These are phyloP conservation scores for Paecilomyces variotii DNA, from an alignment of 2,329 filamentous ascomycete species.

Conservation along the genomic window DNA sequence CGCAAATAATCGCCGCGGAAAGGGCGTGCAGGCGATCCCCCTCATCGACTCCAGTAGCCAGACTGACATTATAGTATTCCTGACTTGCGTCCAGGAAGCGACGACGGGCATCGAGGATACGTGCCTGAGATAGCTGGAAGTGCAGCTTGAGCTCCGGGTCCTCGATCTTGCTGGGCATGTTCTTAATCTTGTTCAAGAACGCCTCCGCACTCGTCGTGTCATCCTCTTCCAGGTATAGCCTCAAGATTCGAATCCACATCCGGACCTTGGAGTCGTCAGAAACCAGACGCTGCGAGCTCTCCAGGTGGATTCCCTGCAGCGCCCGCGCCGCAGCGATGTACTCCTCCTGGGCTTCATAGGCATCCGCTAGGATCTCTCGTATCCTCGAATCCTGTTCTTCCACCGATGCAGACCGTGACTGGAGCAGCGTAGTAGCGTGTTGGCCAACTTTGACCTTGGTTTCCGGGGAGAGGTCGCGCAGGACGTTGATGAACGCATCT, in stretches of 20 bases:
- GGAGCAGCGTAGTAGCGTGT: conserved; percentile 61
- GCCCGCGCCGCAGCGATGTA: conserved; percentile 68
- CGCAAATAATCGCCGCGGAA: conserved; percentile 80
- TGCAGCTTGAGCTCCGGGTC: conserved; percentile 69
- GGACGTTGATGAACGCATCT: conserved; percentile 56
- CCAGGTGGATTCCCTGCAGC: conserved; percentile 77
- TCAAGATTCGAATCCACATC: conserved; percentile 88
- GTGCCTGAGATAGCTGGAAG: conserved; percentile 85
- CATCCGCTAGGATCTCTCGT: conserved; percentile 72
- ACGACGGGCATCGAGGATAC: conserved; percentile 84
- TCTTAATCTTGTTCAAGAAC: conserved; percentile 92
- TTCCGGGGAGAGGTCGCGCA: conserved; percentile 48
- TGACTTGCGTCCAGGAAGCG: conserved; percentile 81
- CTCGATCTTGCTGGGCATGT: conserved; percentile 68
- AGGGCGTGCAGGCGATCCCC: conserved; percentile 79
- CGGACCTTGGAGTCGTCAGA: conserved; percentile 72
- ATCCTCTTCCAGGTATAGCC: conserved; percentile 89
- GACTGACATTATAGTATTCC: conserved; percentile 81
- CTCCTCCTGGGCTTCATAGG: conserved; percentile 75
- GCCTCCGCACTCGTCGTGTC: conserved; percentile 77
- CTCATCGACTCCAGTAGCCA: conserved; percentile 70
- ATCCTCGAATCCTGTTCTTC: conserved; percentile 77
- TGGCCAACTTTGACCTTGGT: conserved; percentile 68
- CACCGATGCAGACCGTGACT: conserved; percentile 62
- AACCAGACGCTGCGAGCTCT: conserved; percentile 78